Percentiles rank a stretch among this genome's conserved stretches.
Evolutionary conservation across 208 protist genomes (phyloP).

Genomic region (Leishmania tropica): DNA sequence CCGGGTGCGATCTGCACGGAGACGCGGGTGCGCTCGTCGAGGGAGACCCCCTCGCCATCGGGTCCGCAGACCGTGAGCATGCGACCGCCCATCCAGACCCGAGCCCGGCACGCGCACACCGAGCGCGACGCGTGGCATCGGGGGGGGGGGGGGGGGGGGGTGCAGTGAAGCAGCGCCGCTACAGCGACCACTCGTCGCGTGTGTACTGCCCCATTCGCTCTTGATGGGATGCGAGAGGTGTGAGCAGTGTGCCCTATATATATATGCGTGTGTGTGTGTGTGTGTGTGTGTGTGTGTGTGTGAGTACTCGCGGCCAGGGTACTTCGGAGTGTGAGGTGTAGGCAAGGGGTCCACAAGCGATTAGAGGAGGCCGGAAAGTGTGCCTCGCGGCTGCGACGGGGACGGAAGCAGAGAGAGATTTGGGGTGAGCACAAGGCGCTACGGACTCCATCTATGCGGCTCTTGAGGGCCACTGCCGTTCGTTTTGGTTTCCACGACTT

Average conservation of each 20-base stretch:
- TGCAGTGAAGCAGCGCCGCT: neutral
- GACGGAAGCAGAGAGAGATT: neutral
- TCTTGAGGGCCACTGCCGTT: neutral
- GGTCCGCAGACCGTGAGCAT: neutral
- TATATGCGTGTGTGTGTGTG: neutral
- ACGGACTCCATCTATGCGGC: neutral
- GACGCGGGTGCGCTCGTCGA: neutral
- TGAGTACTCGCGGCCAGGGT: neutral
- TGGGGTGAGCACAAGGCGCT: neutral
- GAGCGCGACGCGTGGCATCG: neutral
- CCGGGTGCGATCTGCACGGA: neutral
- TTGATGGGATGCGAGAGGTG: neutral
- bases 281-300: neutral
- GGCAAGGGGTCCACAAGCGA: neutral
- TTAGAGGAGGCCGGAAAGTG: neutral
- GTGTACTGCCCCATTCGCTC: neutral
- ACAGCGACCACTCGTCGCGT: neutral
- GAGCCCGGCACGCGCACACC: neutral
- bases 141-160: neutral
- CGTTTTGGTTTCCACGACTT: neutral
- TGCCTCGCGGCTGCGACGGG: neutral
- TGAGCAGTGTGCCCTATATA: neutral
- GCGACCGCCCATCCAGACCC: neutral
- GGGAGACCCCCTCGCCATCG: neutral
- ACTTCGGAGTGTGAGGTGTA: neutral